These are phyloP conservation scores for button mushroom (Agaricus bisporus) DNA, from an alignment of 768 basidiomycete genomes.

Conservation along the genomic window DNA sequence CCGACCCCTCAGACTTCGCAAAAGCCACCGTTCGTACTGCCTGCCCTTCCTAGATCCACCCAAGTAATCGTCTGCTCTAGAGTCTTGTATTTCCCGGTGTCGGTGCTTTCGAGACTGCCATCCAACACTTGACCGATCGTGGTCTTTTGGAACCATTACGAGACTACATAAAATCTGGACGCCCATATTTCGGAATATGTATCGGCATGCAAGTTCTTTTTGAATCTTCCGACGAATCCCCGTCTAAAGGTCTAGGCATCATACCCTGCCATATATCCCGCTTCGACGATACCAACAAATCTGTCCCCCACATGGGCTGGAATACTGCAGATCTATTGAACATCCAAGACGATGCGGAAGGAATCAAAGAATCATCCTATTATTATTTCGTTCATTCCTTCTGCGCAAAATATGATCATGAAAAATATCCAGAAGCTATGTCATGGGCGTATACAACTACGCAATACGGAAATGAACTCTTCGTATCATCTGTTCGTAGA, in stretches of 20 bases:
- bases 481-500: constrained; percentile 77
- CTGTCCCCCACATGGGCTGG: constrained; percentile 99
- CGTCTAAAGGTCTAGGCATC: constrained; percentile 69
- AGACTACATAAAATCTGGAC: constrained; percentile 78
- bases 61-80: constrained; percentile 33
- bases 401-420: constrained; percentile 69
- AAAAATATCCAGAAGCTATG: constrained; percentile 45
- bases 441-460: constrained; percentile 83
- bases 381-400: constrained; percentile 99
- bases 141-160: constrained; percentile 78
- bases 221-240: constrained; percentile 76
- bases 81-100: constrained; percentile 96
- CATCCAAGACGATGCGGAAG: constrained; percentile 35
- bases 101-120: constrained; percentile 87
- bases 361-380: constrained; percentile 48
- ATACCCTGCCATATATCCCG: constrained; percentile 76
- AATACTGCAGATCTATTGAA: constrained; percentile 66
- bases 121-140: constrained; percentile 63
- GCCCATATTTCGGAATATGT: constrained; percentile 96
- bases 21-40: constrained; percentile 74
- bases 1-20: constrained; percentile 71
- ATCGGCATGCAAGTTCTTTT: constrained; percentile 98
- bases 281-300: constrained; percentile 69
- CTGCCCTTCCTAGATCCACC: constrained; percentile 3
- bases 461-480: constrained; percentile 91